These are phyloP conservation scores for Pelargonium cotyledonis DNA, from an alignment of 441 rosid species.

Conservation along the genomic window DNA sequence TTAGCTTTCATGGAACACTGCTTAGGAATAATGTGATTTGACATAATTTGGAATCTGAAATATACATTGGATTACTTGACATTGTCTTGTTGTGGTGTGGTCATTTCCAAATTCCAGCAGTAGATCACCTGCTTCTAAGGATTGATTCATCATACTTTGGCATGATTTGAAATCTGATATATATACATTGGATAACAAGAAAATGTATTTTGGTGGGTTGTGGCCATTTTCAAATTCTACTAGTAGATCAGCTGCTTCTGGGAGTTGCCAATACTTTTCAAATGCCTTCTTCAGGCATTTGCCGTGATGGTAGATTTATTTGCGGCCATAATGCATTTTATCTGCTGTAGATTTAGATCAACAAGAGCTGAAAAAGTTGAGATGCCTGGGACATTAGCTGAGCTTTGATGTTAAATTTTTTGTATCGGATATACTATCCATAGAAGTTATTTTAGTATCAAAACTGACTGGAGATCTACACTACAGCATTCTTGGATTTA, in stretches of 20 bases:
- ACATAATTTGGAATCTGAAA: background rate
- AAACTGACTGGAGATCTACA: background rate
- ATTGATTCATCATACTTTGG: background rate
- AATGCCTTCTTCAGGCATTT: background rate
- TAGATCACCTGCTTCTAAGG: background rate
- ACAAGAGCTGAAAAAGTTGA: background rate
- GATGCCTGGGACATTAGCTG: background rate
- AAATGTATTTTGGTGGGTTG: background rate
- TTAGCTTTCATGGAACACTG: slow-evolving; percentile 3
- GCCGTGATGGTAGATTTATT: background rate
- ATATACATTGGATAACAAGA: no score
- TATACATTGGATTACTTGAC: background rate
- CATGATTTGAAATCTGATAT: background rate
- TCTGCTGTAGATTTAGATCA: background rate
- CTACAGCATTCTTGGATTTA: background rate
- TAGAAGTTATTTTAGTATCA: background rate
- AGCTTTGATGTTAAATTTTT: no score
- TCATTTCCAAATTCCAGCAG: background rate
- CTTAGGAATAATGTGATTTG: background rate
- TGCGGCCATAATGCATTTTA: no score
- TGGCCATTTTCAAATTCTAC: background rate
- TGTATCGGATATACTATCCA: background rate
- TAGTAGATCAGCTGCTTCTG: background rate
- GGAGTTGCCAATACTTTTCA: background rate
- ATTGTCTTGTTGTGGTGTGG: background rate